Base-by-base conservation (phyloP, 805 yeast genomes). In the Alloascoidea africana region DNA sequence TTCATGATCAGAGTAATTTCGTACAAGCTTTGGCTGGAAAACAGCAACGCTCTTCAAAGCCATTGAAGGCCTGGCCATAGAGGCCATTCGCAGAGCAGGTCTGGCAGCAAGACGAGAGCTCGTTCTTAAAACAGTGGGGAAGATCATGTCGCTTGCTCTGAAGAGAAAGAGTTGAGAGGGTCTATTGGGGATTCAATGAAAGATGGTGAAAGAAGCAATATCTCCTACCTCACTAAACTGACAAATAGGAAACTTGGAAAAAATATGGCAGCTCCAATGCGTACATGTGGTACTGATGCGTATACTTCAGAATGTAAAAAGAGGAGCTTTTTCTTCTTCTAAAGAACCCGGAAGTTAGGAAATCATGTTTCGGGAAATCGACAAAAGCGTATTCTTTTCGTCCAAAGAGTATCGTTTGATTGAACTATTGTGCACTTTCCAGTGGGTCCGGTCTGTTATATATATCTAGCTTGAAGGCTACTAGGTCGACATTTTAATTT, bases 1-100 rank as follows among this genome's bases (percentile, higher is more conserved):
- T 59, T 80, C 89, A 18, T 34, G 36, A 6, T 34, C 32, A 11
- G 36, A 34, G 36, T 11, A 34, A 6, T 14, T 14, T 11, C 37
- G 15, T 14, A 37, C 35, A 15, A 23, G n/a, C 8, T 8, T 23
- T n/a, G n/a, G n/a, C n/a, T n/a, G n/a, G 33, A 48, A 52, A 23
- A 42, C 40, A 18, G 45, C 40, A 18, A 43, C 40, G 11, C 44
- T 43, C 39, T 46, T 23, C 37, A 42, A n/a, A n/a, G n/a, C n/a
- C n/a, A n/a, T 41, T 42, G 44, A 44, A 27, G 44, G 44, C 15
- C 17, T 27, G 14, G 23, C 30, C 27, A 23, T 8, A 23, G 30
- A n/a, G 30, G 30, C 30, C 30, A 8, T 8, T 23, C 8, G n/a
- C 30, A 8, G 30, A n/a, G n/a, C n/a, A n/a, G 30, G 13, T 23